phyloP scores from a whole-genome alignment of 306 rosid genomes.

The Trifolium subterraneum region DNA sequence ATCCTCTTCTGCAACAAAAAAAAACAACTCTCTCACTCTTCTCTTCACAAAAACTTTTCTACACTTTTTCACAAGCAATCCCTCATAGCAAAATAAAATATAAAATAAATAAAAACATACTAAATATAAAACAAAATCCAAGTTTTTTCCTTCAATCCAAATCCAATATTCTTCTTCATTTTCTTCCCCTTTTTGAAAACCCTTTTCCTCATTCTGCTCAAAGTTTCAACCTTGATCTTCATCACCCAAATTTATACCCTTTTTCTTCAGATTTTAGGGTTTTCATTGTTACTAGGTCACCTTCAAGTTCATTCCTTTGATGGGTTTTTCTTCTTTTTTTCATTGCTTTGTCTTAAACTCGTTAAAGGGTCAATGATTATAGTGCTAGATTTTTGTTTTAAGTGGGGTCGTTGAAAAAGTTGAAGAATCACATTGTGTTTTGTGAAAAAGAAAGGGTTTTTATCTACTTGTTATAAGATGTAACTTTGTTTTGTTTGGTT shows the following conservation, averaged over 20 bases:
- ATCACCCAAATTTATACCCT: background rate
- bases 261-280: constrained; percentile 44
- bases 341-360: constrained; percentile 34
- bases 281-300: constrained; percentile 25
- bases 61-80: constrained; percentile 70
- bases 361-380: constrained; percentile 23
- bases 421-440: constrained; percentile 51
- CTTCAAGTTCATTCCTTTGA: constrained; percentile 40
- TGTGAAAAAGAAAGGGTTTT: constrained; percentile 53
- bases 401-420: constrained; percentile 48
- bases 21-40: constrained; percentile 29
- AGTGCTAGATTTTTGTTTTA: constrained; percentile 26
- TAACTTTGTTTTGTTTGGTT: constrained; percentile 41
- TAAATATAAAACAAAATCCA: constrained; percentile 19
- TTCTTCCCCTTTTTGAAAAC: constrained; percentile 31
- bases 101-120: background rate
- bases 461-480: constrained; percentile 35
- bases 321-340: constrained; percentile 29
- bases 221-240: constrained; percentile 41
- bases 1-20: constrained; percentile 34
- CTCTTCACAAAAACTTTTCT: constrained; percentile 39
- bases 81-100: constrained; percentile 27
- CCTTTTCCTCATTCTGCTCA: constrained; percentile 42
- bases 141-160: constrained; percentile 42
- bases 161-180: constrained; percentile 46